phyloP scores from a whole-genome alignment of 441 rosid genomes.

The Erysimum pusillum region DNA sequence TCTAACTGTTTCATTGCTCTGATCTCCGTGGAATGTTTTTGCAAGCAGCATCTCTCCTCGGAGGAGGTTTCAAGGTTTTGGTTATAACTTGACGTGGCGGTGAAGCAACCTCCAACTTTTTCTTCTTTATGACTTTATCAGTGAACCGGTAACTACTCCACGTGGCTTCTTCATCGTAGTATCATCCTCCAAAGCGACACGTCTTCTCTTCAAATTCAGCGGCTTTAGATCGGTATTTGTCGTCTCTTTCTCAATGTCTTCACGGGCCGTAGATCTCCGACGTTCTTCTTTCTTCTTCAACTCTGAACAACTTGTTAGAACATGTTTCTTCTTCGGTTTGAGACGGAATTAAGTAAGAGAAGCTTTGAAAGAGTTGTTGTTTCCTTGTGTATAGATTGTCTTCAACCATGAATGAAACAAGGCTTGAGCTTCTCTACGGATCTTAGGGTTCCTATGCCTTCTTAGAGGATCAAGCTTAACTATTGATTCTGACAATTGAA shows the following conservation, averaged over 20 bases:
- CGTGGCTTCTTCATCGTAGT: not conserved
- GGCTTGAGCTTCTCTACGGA: conserved; percentile 21
- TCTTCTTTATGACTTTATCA: too few relatives aligned
- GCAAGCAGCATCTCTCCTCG: too few relatives aligned
- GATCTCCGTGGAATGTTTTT: too few relatives aligned
- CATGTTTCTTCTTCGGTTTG: too few relatives aligned
- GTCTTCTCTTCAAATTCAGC: not conserved
- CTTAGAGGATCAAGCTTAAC: conserved; percentile 8
- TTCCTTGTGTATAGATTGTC: conserved; percentile 14
- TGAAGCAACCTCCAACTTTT: not conserved
- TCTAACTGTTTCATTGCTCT: not conserved
- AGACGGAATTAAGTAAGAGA: not conserved
- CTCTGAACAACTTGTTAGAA: not conserved
- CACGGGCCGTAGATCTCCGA: too few relatives aligned
- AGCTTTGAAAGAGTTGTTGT: not conserved
- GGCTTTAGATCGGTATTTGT: conserved; percentile 15
- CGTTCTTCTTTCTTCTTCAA: not conserved
- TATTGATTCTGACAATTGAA: not conserved
- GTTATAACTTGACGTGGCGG: too few relatives aligned
- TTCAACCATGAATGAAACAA: conserved; percentile 33
- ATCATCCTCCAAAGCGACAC: not conserved
- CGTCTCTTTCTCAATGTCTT: too few relatives aligned
- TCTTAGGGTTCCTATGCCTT: conserved; percentile 28
- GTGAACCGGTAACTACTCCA: not conserved
- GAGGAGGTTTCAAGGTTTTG: too few relatives aligned